These are phyloP conservation scores for Cladosporium austrohemisphaericum DNA, from an alignment of 2,329 filamentous ascomycete species.

Conservation along the genomic window DNA sequence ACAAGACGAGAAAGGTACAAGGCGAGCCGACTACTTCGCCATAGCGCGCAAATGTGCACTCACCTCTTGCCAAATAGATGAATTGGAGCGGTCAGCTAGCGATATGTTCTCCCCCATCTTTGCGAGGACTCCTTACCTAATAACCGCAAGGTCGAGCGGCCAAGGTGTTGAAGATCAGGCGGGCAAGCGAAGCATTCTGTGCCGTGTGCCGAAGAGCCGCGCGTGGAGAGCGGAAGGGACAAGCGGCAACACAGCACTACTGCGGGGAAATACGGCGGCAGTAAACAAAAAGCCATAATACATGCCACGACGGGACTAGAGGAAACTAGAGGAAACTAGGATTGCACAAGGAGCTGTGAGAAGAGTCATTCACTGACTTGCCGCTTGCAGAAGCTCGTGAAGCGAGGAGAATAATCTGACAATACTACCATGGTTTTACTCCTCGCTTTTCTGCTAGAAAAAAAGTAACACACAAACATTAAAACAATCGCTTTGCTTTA, in stretches of 20 bases:
- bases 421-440: conserved; percentile 12
- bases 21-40: too few relatives aligned
- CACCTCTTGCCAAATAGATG: neutral
- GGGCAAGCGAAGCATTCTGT: neutral
- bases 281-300: too few relatives aligned
- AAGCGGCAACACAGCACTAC: too few relatives aligned
- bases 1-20: too few relatives aligned
- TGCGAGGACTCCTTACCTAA: conserved; percentile 13
- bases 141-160: conserved; percentile 9
- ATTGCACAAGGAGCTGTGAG: too few relatives aligned
- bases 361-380: too few relatives aligned
- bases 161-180: neutral
- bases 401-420: conserved; percentile 12
- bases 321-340: too few relatives aligned
- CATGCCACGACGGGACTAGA: too few relatives aligned
- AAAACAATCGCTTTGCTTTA: conserved; percentile 17
- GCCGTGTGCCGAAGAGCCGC: conserved; percentile 10
- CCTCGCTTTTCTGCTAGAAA: conserved; percentile 14
- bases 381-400: conserved; percentile 9
- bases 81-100: neutral
- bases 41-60: too few relatives aligned
- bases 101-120: conserved; percentile 1
- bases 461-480: conserved; percentile 9
- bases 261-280: too few relatives aligned
- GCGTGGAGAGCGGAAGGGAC: too few relatives aligned